A percentile compares a stretch with the other conserved stretches of the same genome.
Conservation (phyloP, 192 early-diverging fungal species). For the Coemansia sp. region DNA sequence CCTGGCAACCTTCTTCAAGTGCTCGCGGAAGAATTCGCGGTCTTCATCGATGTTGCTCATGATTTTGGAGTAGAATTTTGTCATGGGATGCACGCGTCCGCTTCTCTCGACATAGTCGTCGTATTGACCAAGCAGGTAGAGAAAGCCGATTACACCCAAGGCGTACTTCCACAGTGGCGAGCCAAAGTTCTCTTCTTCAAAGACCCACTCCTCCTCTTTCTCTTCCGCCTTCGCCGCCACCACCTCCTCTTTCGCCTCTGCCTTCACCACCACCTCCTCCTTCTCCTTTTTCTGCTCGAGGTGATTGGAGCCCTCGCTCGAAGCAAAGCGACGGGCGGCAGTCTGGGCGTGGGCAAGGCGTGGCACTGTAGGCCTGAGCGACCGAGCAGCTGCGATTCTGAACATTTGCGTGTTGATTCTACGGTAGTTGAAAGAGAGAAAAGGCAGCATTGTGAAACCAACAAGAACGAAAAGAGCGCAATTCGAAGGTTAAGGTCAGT, state of each 20-base stretch:
- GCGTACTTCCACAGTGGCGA: conserved; percentile 51
- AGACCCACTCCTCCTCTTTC: conserved; percentile 15
- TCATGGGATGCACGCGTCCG: conserved; percentile 49
- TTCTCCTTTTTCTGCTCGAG: conserved; percentile 2
- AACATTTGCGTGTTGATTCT: conserved; percentile 29
- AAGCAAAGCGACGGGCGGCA: conserved; percentile 36
- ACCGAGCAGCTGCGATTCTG: conserved; percentile 24
- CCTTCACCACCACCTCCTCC: no score
- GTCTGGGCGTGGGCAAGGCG: conserved; percentile 23
- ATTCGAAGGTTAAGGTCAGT: background rate
- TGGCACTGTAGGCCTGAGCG: conserved; percentile 12
- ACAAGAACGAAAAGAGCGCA: background rate
- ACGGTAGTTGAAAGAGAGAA: background rate
- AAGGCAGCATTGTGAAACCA: conserved; percentile 1
- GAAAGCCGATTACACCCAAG: conserved; percentile 26
- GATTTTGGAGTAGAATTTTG: conserved; percentile 41
- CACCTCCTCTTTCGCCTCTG: no score
- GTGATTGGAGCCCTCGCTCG: conserved; percentile 22
- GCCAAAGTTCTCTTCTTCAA: conserved; percentile 45
- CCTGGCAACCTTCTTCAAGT: conserved; percentile 44
- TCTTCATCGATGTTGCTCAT: conserved; percentile 40
- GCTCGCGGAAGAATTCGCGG: conserved; percentile 34
- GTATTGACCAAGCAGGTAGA: conserved; percentile 41
- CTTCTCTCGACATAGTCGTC: conserved; percentile 50
- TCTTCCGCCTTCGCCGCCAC: no score